These are phyloP conservation scores for Stentor roeselii DNA, from an alignment of 73 alveolate genomes.

Conservation along the genomic window DNA sequence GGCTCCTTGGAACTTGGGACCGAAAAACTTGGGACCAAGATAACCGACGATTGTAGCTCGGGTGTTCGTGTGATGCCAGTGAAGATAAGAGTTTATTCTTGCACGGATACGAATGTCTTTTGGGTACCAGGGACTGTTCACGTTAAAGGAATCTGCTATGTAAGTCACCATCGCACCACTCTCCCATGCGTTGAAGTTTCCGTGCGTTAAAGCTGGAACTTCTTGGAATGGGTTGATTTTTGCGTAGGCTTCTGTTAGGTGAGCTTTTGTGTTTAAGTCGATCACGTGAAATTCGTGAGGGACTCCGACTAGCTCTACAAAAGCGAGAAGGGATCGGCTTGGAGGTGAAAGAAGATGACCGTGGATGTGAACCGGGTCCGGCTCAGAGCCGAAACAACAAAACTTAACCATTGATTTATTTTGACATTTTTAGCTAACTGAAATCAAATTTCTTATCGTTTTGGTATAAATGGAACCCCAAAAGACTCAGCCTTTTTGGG, in stretches of 20 bases:
- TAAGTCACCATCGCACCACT: conserved; percentile 61
- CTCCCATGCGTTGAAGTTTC: conserved; percentile 41
- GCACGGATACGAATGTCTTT: conserved; percentile 39
- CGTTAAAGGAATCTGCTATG: conserved; percentile 30
- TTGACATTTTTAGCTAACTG: no score
- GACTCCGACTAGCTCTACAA: not conserved
- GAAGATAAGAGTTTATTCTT: conserved; percentile 41
- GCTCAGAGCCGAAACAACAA: no score
- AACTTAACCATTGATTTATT: no score
- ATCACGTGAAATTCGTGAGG: not conserved
- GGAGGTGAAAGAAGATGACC: conserved; percentile 31
- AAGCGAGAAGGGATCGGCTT: conserved; percentile 11
- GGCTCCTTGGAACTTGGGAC: not conserved
- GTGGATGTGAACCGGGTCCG: no score
- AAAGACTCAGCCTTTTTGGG: not conserved
- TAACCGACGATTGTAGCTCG: conserved; percentile 29
- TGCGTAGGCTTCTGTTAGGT: conserved; percentile 37
- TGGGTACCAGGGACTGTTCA: conserved; percentile 64
- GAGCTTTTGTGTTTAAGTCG: conserved; percentile 25
- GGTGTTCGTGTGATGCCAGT: conserved; percentile 57
- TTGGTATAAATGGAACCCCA: no score
- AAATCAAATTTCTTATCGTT: no score
- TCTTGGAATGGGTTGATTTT: conserved; percentile 36
- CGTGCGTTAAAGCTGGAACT: conserved; percentile 58
- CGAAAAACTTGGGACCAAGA: not conserved